Evolutionary conservation across 2,329 filamentous ascomycete species (phyloP), one percentile per base, ranked within the genome.

Genomic region (Rhynchosporium graminicola): DNA sequence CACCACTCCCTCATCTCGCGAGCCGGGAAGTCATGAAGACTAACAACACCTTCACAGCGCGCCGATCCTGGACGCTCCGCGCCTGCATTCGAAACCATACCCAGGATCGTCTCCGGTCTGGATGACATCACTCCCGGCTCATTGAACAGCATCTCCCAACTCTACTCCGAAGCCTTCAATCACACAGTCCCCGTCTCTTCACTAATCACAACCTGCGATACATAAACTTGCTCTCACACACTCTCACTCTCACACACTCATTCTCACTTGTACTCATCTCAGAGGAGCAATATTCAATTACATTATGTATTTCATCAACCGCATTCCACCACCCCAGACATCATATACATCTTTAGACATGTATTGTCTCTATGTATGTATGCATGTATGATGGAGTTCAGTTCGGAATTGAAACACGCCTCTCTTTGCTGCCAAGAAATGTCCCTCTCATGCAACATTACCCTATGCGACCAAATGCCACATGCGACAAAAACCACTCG

Each of bases 391-490:
- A 52, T 40, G 50, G 36, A 20, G 20, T 20, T 20, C 20, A 20
- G 36, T 40, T 40, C 50, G 33, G 50, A 52, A 52, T 38, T 52
- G 50, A 52, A 52, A 52, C 38, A 20, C 20, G 20, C 20, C 20
- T 20, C 20, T 20, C 20, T 20, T 20, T 20, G 20, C 20, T 20
- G 20, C 20, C 20, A 20, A 20, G 20, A 20, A 20, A 20, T 20
- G 20, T 20, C 20, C 20, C 20, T 20, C 20, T 38, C 50, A 31
- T 52, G 38, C 33, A 52, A 38, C 38, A 52, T 8, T n/a, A 31
- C 50, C 31, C 50, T 38, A 38, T 38, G 48, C 48, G 29, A 51
- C 33, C 20, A 20, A 52, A 36, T 4, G 29, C n/a, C 33, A 38
- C 50, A 38, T 52, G 26, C 36, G 38, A 38, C 33, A 52, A 52